Conservation (phyloP, 331 rosid genomes). For the Malus hybrid region DNA sequence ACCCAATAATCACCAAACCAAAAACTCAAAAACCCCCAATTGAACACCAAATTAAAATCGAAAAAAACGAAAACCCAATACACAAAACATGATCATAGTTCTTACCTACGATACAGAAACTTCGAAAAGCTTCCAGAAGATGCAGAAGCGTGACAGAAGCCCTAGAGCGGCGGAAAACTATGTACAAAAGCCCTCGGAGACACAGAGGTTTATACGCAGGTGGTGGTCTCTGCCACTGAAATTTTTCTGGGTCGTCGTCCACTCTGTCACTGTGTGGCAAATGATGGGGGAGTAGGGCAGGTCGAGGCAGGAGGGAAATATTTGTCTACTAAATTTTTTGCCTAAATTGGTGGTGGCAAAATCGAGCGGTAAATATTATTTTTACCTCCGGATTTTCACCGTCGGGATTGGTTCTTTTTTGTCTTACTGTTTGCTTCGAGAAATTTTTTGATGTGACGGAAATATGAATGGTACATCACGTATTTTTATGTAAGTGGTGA, state of each 20-base stretch:
- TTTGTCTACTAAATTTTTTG: not conserved
- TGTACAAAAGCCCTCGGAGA: not conserved
- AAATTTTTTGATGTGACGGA: too few species aligned
- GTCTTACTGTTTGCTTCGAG: not conserved
- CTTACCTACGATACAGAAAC: not conserved
- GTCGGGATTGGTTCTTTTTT: not conserved
- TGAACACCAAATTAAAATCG: not conserved
- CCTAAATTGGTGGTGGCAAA: not conserved
- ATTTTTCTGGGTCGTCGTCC: not conserved
- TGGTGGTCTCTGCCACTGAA: not conserved
- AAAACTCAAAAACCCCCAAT: not conserved
- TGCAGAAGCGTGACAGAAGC: not conserved
- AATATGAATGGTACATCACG: too few species aligned
- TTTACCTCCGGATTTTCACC: not conserved
- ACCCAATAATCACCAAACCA: constrained; percentile 10
- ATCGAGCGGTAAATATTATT: not conserved
- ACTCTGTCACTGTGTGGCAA: not conserved
- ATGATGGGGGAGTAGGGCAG: not conserved
- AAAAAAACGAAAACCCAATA: not conserved
- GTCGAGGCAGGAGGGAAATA: not conserved
- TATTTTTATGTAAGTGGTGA: too few species aligned
- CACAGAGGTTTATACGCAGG: not conserved
- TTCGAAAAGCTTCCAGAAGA: not conserved
- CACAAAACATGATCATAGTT: not conserved
- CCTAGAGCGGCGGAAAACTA: too few species aligned